Conservation (phyloP, 2,329 filamentous ascomycete genomes). For the Scortechinia acanthostroma region DNA sequence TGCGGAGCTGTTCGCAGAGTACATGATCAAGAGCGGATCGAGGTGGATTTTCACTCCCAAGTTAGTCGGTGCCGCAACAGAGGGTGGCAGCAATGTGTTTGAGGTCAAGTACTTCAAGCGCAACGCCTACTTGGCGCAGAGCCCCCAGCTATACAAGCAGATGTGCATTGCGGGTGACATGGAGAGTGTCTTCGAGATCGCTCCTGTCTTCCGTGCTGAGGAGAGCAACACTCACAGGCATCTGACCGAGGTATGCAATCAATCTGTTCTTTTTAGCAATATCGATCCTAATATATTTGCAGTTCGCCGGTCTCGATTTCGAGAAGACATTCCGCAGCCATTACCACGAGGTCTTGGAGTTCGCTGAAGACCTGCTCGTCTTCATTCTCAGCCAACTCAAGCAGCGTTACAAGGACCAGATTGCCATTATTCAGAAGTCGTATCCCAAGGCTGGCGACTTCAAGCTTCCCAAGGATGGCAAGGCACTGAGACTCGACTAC, state of each 20-base stretch:
- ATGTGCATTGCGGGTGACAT: constrained; percentile 61
- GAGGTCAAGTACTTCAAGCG: constrained; percentile 60
- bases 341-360: constrained; percentile 39
- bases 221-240: constrained; percentile 63
- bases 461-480: constrained; percentile 35
- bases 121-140: constrained; percentile 55
- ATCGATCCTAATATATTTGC: constrained; percentile 9
- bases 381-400: constrained; percentile 26
- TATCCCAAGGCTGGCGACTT: constrained; percentile 40
- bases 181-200: constrained; percentile 57
- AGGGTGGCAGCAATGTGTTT: constrained; percentile 59
- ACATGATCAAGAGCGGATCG: constrained; percentile 47
- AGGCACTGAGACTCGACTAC: constrained; percentile 36
- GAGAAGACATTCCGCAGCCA: constrained; percentile 37
- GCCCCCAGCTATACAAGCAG: constrained; percentile 62
- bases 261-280: background rate
- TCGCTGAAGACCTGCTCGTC: constrained; percentile 36
- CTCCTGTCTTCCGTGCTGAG: constrained; percentile 60
- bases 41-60: constrained; percentile 55
- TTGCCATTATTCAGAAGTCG: constrained; percentile 33
- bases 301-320: constrained; percentile 42
- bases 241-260: constrained; percentile 44
- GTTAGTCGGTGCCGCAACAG: constrained; percentile 51
- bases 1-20: constrained; percentile 50
- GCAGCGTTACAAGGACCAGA: constrained; percentile 14